phyloP scores from a whole-genome alignment of 257 asterid genomes.

The Apocynum venetum region DNA sequence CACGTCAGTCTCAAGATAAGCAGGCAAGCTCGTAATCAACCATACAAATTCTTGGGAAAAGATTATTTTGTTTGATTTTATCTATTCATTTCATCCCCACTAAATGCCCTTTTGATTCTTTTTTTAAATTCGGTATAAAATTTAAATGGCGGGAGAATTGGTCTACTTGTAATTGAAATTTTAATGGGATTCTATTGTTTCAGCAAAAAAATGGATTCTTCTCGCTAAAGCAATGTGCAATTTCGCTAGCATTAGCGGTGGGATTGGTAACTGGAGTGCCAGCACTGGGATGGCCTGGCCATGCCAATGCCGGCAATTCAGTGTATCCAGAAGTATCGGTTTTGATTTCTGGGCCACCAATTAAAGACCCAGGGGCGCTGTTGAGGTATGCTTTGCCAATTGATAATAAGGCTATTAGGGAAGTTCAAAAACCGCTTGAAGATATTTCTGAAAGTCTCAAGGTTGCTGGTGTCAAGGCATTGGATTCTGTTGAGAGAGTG shows the following conservation, averaged over 20 bases:
- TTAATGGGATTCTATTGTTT: slow-evolving; percentile 19
- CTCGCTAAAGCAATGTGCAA: slow-evolving; percentile 53
- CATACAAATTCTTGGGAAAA: not conserved
- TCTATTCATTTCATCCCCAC: not conserved
- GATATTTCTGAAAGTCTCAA: slow-evolving; percentile 93
- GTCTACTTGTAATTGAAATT: not conserved
- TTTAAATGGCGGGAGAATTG: not conserved
- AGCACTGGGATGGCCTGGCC: slow-evolving; percentile 38
- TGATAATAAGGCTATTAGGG: slow-evolving; percentile 88
- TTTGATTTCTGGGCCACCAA: slow-evolving; percentile 93
- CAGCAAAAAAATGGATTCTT: slow-evolving; percentile 45
- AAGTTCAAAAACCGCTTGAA: slow-evolving; percentile 97
- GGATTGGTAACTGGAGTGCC: slow-evolving; percentile 63
- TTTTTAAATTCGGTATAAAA: not conserved
- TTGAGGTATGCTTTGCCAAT: slow-evolving; percentile 92
- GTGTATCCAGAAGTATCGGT: slow-evolving; percentile 83
- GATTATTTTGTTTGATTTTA: not conserved
- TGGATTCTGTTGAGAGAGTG: slow-evolving; percentile 91
- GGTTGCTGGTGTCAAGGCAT: slow-evolving; percentile 73
- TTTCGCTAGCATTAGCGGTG: slow-evolving; percentile 66
- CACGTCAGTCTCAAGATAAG: slow-evolving; percentile 30
- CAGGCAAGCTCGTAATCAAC: slow-evolving; percentile 37
- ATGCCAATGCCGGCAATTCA: slow-evolving; percentile 45
- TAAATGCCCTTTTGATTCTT: not conserved
- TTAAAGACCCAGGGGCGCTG: slow-evolving; percentile 91